Base-by-base conservation (phyloP, 73 alveolate species). In the Uronychia binucleata region DNA sequence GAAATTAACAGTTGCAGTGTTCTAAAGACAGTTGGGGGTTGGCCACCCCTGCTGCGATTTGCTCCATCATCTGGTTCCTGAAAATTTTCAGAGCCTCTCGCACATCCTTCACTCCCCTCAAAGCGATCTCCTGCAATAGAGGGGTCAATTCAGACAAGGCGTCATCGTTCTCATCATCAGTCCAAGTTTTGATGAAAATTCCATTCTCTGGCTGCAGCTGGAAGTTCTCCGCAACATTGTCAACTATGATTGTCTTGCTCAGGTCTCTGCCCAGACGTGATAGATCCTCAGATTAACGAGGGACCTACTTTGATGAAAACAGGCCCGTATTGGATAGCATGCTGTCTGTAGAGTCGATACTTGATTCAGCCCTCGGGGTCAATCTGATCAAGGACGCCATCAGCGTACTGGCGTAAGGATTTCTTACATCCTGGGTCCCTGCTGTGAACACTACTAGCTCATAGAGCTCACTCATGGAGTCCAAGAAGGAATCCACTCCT, bases 391-490 rank as follows among this genome's bases (percentile, higher is more conserved):
- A 97, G 93, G 34, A 96, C 97, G 77, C 96, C 93, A 94, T 96
- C 98, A 30, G 99, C 99, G 91, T 97, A 97, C n/a, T n/a, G n/a
- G n/a, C n/a, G n/a, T n/a, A n/a, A n/a, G n/a, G n/a, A 30, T 90
- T 91, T 91, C 79, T 87, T 83, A 30, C 67, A 31, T 91, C 97
- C 57, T 91, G 95, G 77, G 96, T 86, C 5, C 98, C 98, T 1
- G 99, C 99, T 0, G 99, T 97, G 85, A 97, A 97, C 33, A 97
- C 93, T 11, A 97, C 93, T 58, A 97, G 95, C 91, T 97, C 99
- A 93, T 85, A 97, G 74, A 86, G 85, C 86, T 94, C 81, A 0
- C 97, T 83, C 87, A 96, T 90, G 58, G 89, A 94, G 58, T 83
- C 89, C 57, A 97, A 84, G 80, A 97, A 97, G 57, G 95, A 97